Base-by-base conservation (phyloP, 768 basidiomycete species). In the Crassisporium funariophilum region DNA sequence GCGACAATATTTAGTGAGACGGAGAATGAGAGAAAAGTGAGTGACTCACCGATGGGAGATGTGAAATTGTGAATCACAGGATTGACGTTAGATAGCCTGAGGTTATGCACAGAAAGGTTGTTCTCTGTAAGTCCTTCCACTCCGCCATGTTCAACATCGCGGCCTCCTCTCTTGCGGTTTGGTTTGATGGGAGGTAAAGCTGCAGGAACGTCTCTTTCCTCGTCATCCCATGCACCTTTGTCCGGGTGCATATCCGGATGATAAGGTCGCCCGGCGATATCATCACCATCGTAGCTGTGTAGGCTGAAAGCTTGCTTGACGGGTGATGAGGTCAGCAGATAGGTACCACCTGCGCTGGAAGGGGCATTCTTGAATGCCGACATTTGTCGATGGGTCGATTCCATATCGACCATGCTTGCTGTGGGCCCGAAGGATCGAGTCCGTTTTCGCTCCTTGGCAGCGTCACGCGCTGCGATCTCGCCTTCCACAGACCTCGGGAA, bases 401-500 rank as follows among this genome's bases (percentile, higher is more conserved):
- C 55, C 25, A 53, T 48, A 44, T 64, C 65, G 15, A 54, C 49
- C 22, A 60, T 35, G 20, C 56, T 61, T 12, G 59, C 50, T 10
- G 50, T 56, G 11, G 50, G 49, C 25, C 60, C 67, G 21, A 36
- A 52, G 11, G 65, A 65, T 15, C 66, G 64, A 15, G 55, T 58
- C n/a, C 68, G 72, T 53, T 67, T 72, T 33, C 65, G 61, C 31
- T 73, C 72, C 15, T 68, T 74, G 1, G 65, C 63, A 10, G 74
- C 74, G 38, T 84, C 81, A 19, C 67, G 73, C 4, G 69, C 65
- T 3, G 76, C 71, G 17, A 86, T 83, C 64, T 88, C 86, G 15
- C 75, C 69, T 63, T 86, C 77, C 35, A 85, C 75, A 4, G 84
- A 86, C 31, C 89, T 85, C 42, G 89, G 89, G 70, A 91, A 91